phyloP scores from a whole-genome alignment of 2,329 filamentous ascomycete species.

The Pseudogymnoascus sp. region DNA sequence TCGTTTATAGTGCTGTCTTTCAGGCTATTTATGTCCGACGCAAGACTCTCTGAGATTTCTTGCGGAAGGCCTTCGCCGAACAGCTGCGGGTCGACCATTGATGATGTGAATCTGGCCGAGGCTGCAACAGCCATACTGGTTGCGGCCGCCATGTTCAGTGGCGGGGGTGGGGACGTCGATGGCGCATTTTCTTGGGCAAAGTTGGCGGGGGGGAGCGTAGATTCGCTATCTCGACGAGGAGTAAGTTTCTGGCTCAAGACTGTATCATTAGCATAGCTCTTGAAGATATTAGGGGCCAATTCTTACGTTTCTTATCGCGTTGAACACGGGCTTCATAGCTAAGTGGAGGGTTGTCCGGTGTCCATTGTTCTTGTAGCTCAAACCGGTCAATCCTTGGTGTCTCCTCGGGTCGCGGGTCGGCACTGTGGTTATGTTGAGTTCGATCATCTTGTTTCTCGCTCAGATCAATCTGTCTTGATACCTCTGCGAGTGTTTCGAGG shows the following conservation, averaged over 20 bases:
- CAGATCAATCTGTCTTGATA: constrained; percentile 69
- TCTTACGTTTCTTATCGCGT: constrained; percentile 33
- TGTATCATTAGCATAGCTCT: constrained; percentile 19
- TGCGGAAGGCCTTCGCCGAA: constrained; percentile 17
- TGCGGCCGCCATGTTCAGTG: constrained; percentile 21
- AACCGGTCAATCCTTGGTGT: constrained; percentile 28
- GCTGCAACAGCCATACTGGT: constrained; percentile 21
- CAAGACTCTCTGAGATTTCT: constrained; percentile 15
- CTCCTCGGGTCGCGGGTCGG: constrained; percentile 20
- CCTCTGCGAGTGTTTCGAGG: constrained; percentile 79
- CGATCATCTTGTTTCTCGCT: constrained; percentile 51
- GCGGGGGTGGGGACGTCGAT: constrained; percentile 19
- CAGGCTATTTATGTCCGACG: constrained; percentile 19
- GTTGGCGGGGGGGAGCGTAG: constrained; percentile 12
- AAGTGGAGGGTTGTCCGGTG: constrained; percentile 46
- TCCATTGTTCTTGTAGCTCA: constrained; percentile 51
- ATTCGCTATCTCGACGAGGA: constrained; percentile 17
- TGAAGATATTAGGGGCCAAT: constrained; percentile 14
- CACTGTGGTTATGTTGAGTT: constrained; percentile 38
- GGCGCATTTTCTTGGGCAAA: constrained; percentile 18
- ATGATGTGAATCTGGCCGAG: constrained; percentile 21
- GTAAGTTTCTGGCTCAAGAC: constrained; percentile 15
- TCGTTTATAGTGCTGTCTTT: constrained; percentile 11
- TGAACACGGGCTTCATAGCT: constrained; percentile 37
- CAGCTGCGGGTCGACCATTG: constrained; percentile 28